Conservation (phyloP, 257 asterid species). For the Plantago major region DNA sequence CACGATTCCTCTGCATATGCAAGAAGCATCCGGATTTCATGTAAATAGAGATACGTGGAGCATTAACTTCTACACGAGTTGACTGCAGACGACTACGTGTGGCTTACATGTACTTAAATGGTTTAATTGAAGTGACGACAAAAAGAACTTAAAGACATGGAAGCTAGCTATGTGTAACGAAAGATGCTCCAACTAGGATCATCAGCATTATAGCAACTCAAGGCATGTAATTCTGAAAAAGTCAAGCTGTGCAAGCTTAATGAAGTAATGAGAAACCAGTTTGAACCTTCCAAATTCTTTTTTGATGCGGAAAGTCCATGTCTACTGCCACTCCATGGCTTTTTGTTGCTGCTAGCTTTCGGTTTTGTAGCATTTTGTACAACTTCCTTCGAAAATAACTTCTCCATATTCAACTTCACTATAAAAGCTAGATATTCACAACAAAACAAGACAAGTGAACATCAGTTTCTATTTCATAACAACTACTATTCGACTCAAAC, state of each 20-base stretch:
- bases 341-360: constrained; percentile 16
- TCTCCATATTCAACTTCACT: constrained; percentile 45
- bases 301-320: constrained; percentile 22
- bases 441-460: constrained; percentile 5
- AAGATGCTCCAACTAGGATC: too few relatives aligned
- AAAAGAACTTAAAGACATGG: too few relatives aligned
- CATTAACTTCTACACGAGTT: too few relatives aligned
- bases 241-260: neutral
- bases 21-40: too few relatives aligned
- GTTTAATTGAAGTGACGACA: too few relatives aligned
- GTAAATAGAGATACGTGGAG: too few relatives aligned
- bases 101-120: too few relatives aligned
- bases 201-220: neutral
- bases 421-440: constrained; percentile 38
- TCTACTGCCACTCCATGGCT: constrained; percentile 17
- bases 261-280: constrained; percentile 2
- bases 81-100: too few relatives aligned
- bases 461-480: neutral
- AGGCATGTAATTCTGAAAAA: neutral
- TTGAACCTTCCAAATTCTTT: constrained; percentile 33
- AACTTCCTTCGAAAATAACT: constrained; percentile 26
- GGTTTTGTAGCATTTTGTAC: constrained; percentile 19
- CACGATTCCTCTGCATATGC: too few relatives aligned
- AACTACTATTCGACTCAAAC: neutral
- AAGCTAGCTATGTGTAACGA: too few relatives aligned